Evolutionary conservation across 768 basidiomycete genomes (phyloP), one percentile per base, ranked within the genome.

Genomic region (Tulasnella sp.): DNA sequence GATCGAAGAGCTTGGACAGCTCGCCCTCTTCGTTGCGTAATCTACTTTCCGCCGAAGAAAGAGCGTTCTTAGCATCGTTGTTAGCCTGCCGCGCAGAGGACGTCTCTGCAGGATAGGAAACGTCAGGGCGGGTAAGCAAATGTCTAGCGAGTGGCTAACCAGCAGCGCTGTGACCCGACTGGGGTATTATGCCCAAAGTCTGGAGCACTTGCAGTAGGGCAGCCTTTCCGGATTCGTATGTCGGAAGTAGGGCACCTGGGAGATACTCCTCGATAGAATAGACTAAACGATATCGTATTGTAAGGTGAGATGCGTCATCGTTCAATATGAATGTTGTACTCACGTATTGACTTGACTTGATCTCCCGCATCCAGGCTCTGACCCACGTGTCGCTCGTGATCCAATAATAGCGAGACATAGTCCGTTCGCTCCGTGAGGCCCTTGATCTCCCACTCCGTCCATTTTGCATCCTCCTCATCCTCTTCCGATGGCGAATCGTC

Each of bases 221-320:
- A 70, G 91, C 88, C 46, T 90, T 90, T 81, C 92, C 83, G 32
- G 87, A 86, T 79, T 95, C 90, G 84, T 92, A 98, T 55, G 88
- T 86, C 0, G 93, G 92, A 51, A 93, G 82, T 23, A 95, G 80
- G 10, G 89, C 86, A 77, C 97, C 96, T 2, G 97, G 97, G 55
- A 99, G 87, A 84, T 98, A 98, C 23, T 92, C 87, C 35, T 91
- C 86, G 44, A 95, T 80, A 69, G 94, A 88, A 83, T 92, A 94
- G 40, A 96, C 96, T 98, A 82, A 2, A 2, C 37, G 18, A 39
- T 2, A 70, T 10, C 20, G 29, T 35, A 23, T 9, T 37, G 74
- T 10, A 37, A 16, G 79, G 9, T 23, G 48, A 46, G 35, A 51
- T 44, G 7, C 39, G 15, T 42, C 9, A 74, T n/a, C 11, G 37